Evolutionary conservation across 345 rosid genomes (phyloP).

Genomic region (Salix brachista): DNA sequence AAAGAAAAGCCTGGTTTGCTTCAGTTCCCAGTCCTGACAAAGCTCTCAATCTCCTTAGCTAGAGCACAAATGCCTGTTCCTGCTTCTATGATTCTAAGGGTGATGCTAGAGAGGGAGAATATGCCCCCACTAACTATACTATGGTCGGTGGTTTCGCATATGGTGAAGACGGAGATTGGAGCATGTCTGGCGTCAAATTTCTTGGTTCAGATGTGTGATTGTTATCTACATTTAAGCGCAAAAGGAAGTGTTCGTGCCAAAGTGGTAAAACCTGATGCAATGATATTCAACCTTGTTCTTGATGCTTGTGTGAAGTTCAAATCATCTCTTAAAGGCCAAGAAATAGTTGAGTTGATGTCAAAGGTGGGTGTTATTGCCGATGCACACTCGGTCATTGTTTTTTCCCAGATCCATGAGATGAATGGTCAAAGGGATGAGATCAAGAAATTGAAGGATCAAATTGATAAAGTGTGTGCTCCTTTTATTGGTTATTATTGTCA

Average conservation of each 20-base stretch:
- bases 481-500: slow-evolving; percentile 48
- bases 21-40: slow-evolving; percentile 38
- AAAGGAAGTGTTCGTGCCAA: slow-evolving; percentile 22
- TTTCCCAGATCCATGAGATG: slow-evolving; percentile 62
- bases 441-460: slow-evolving; percentile 53
- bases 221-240: slow-evolving; percentile 13
- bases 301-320: slow-evolving; percentile 67
- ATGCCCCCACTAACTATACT: slow-evolving; percentile 34
- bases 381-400: slow-evolving; percentile 53
- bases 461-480: slow-evolving; percentile 39
- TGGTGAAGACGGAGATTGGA: slow-evolving; percentile 75
- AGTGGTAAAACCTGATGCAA: slow-evolving; percentile 54
- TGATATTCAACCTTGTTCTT: slow-evolving; percentile 69
- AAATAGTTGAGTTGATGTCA: slow-evolving; percentile 67
- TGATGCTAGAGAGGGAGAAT: slow-evolving; percentile 47
- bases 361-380: slow-evolving; percentile 55
- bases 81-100: slow-evolving; percentile 48
- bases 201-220: slow-evolving; percentile 58
- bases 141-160: slow-evolving; percentile 50
- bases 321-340: slow-evolving; percentile 66
- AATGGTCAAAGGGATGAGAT: slow-evolving; percentile 74
- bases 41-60: slow-evolving; percentile 56
- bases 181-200: slow-evolving; percentile 61
- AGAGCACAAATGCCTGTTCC: slow-evolving; percentile 65
- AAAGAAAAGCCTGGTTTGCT: slow-evolving; percentile 43